Percentiles rank a stretch among this genome's conserved stretches.
These are phyloP conservation scores for Penicillium simplicissimum DNA, from an alignment of 495 filamentous ascomycete species.

Conservation along the genomic window DNA sequence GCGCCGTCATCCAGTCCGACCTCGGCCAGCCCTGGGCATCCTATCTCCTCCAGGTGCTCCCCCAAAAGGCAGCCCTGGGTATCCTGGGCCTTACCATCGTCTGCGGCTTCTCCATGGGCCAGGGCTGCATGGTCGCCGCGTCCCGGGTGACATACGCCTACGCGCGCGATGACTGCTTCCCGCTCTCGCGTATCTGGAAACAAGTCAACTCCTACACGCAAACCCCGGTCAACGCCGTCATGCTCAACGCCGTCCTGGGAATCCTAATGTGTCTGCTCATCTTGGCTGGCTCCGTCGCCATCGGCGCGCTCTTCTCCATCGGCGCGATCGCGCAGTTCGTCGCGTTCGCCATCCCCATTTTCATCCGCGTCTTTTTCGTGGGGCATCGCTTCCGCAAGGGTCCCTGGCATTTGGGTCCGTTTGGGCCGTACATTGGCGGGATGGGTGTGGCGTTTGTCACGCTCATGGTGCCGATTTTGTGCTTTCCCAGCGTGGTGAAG, in stretches of 20 bases:
- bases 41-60: slow-evolving; percentile 70
- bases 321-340: slow-evolving; percentile 74
- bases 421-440: slow-evolving; percentile 61
- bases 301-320: slow-evolving; percentile 75
- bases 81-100: slow-evolving; percentile 71
- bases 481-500: slow-evolving; percentile 63
- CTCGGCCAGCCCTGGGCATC: slow-evolving; percentile 77
- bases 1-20: slow-evolving; percentile 58
- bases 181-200: slow-evolving; percentile 63
- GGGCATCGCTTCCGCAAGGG: slow-evolving; percentile 68
- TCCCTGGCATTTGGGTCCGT: slow-evolving; percentile 72
- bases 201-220: slow-evolving; percentile 63
- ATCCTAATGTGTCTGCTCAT: slow-evolving; percentile 66
- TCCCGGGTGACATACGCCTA: slow-evolving; percentile 80
- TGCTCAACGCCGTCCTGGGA: slow-evolving; percentile 68
- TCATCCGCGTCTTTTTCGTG: slow-evolving; percentile 73
- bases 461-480: slow-evolving; percentile 75
- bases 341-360: slow-evolving; percentile 74
- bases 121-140: slow-evolving; percentile 81
- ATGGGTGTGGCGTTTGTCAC: slow-evolving; percentile 62
- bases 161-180: slow-evolving; percentile 77
- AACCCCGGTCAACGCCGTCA: slow-evolving; percentile 78
- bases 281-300: slow-evolving; percentile 64
- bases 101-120: slow-evolving; percentile 78
- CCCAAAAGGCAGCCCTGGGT: slow-evolving; percentile 63